A percentile compares a stretch with the other conserved stretches of the same genome.
These are phyloP conservation scores for peach (Prunus persica) DNA, from an alignment of 306 rosid species.

Conservation along the genomic window Prunus_persica_NCBIv2 NC_034014.1:6855501-6856000, in stretches of 20 bases:
- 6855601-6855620: conserved; percentile 83
- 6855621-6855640: conserved; percentile 47
- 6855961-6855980: conserved; percentile 57
- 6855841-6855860: conserved; percentile 54
- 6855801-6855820: conserved; percentile 72
- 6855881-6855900: not conserved
- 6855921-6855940: conserved; percentile 88
- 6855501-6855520: not conserved
- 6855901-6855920: conserved; percentile 28
- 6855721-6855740: not conserved
- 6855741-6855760: conserved; percentile 8
- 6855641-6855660: conserved; percentile 21
- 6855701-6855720: conserved; percentile 7
- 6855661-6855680: not conserved
- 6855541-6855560: conserved; percentile 40
- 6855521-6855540: conserved; percentile 40
- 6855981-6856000: not conserved
- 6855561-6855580: conserved; percentile 66
- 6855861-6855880: not conserved
- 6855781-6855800: conserved; percentile 92
- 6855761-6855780: conserved; percentile 57
- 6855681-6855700: conserved; percentile 3
- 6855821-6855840: conserved; percentile 78
- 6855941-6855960: conserved; percentile 84
- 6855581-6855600: conserved; percentile 69